Percentiles rank a stretch among this genome's conserved stretches.
phyloP scores from a whole-genome alignment of 805 yeast species.

The Torulaspora microellipsoides region DNA sequence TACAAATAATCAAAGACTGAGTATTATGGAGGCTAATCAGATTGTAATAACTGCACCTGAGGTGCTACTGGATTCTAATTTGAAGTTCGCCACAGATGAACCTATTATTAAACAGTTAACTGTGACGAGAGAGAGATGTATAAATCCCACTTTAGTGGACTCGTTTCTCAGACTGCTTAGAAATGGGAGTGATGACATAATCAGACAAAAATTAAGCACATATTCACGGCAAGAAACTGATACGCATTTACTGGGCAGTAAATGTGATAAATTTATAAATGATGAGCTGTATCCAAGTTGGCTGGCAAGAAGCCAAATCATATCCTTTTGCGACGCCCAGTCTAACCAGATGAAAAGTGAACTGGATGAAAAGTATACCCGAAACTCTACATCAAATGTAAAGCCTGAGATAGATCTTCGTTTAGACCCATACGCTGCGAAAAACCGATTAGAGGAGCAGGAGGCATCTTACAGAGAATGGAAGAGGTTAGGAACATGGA shows the following conservation, averaged over 20 bases:
- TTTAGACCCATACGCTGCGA: constrained; percentile 49
- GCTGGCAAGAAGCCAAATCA: constrained; percentile 39
- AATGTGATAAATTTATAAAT: constrained; percentile 37
- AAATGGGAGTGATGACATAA: constrained; percentile 43
- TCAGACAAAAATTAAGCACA: constrained; percentile 42
- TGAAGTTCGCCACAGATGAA: constrained; percentile 14
- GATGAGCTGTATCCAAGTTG: constrained; percentile 44
- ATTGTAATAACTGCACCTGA: constrained; percentile 12
- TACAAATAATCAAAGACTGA: background rate
- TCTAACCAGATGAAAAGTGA: constrained; percentile 31
- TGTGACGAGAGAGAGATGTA: constrained; percentile 28
- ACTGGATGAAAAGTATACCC: constrained; percentile 24
- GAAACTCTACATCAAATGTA: constrained; percentile 19
- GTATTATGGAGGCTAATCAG: constrained; percentile 2
- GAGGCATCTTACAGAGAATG: constrained; percentile 30
- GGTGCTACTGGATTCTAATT: constrained; percentile 16
- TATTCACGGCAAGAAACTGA: constrained; percentile 27
- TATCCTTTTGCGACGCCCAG: constrained; percentile 41
- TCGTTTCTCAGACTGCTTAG: constrained; percentile 30
- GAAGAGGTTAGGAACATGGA: constrained; percentile 34
- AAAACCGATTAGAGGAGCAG: constrained; percentile 34
- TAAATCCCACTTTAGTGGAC: constrained; percentile 30
- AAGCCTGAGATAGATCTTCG: constrained; percentile 29
- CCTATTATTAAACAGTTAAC: constrained; percentile 17
- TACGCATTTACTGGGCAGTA: constrained; percentile 10